Conservation (phyloP, 495 filamentous ascomycete genomes). For the Aspergillus affinis region DNA sequence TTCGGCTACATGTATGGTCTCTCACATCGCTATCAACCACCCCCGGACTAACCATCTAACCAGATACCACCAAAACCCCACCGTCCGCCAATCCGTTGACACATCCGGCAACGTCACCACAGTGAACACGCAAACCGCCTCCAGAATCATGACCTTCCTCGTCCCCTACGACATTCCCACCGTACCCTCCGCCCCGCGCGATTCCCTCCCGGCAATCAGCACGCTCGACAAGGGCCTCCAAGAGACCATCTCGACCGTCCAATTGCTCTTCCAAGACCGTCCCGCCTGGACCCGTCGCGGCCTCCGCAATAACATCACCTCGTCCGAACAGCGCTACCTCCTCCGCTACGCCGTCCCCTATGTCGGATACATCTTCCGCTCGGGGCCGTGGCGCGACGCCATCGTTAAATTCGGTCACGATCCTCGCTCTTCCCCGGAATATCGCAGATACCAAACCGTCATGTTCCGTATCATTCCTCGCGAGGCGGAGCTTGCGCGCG, state of each 20-base stretch:
- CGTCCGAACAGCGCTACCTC: conserved; percentile 50
- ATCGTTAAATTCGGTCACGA: conserved; percentile 83
- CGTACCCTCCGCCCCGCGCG: conserved; percentile 53
- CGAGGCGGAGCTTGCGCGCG: conserved; percentile 78
- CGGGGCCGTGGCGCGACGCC: conserved; percentile 87
- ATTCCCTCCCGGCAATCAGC: conserved; percentile 47
- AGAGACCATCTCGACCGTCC: conserved; percentile 57
- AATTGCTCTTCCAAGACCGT: conserved; percentile 62
- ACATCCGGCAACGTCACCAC: conserved; percentile 49
- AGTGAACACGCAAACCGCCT: conserved; percentile 50
- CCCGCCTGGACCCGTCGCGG: conserved; percentile 86
- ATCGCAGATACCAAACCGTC: conserved; percentile 80
- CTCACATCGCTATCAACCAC: not conserved
- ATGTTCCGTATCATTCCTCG: conserved; percentile 73
- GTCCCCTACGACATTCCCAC: conserved; percentile 56
- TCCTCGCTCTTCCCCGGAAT: conserved; percentile 70
- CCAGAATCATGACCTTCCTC: conserved; percentile 55
- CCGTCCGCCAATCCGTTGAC: conserved; percentile 53
- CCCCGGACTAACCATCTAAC: conserved; percentile 5
- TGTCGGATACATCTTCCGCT: conserved; percentile 83
- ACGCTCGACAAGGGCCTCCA: conserved; percentile 52
- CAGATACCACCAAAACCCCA: conserved; percentile 60
- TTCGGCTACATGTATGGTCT: conserved; percentile 59
- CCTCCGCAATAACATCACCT: conserved; percentile 61
- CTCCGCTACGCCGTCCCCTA: conserved; percentile 69